Base-by-base conservation (phyloP, 176 grass and related monocot genomes). In the Dendrocalamus sinicus region DNA sequence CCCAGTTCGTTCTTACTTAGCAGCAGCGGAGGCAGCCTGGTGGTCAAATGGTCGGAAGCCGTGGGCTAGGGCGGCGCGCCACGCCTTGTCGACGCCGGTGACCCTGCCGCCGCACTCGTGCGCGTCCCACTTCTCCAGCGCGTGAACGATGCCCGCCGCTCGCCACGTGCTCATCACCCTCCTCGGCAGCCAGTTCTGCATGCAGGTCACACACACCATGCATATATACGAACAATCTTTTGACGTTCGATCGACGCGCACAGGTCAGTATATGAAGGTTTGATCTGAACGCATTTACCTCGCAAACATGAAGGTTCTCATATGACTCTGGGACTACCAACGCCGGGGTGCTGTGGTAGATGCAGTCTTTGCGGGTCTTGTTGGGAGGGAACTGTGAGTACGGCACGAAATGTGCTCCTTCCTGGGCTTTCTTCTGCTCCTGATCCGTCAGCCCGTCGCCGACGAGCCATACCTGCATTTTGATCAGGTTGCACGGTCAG, bases 141-240 rank as follows among this genome's bases (percentile, higher is more conserved):
- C 89, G 77, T 98, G 93, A 9, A 95, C 93, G 83, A 98, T 86
- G 53, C 96, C 96, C 9, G 93, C 96, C 44, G 94, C 83, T 17
- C 93, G 89, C 89, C 91, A 93, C 70, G 96, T 89, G 71, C 96
- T 95, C 89, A 92, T 92, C 39, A 98, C 96, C 90, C 91, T 80
- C 89, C 96, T 77, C 26, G 96, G 91, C 87, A 98, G 81, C 96
- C 96, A 98, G 66, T 98, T 98, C 96, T 97, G 62, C 72, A 28
- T 0, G 5, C 2, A 3, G 30, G 15, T 0, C 14, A 67, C 12
- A 23, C 63, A 59, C 30, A 0, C 22, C 53, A 20, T 20, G 17
- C 17, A 32, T 32, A 32, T 20, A 2, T 32, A 20, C 3, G 53
- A 55, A 55, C 53, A 20, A 20, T 55, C 53, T 3, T 32, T 32